A percentile compares a stretch with the other conserved stretches of the same genome.
Conservation (phyloP, 2,329 filamentous ascomycete genomes). For the Colletotrichum gloeosporioides region DNA sequence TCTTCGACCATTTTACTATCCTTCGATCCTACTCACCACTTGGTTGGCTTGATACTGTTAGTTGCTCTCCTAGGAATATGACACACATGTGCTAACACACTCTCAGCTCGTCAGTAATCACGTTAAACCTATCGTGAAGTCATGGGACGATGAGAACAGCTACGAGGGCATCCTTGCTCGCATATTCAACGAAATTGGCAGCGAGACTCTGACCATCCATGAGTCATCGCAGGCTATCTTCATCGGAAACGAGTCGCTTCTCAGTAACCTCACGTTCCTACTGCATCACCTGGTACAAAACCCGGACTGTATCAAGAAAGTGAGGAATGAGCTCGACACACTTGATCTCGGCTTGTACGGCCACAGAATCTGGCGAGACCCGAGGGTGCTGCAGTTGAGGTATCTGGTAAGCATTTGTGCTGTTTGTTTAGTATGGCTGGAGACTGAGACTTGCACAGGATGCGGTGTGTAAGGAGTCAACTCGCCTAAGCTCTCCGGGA, state of each 20-base stretch:
- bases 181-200: conserved; percentile 10
- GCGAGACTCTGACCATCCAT: conserved; percentile 2
- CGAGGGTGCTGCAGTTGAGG: not conserved
- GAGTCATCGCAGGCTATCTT: conserved; percentile 23
- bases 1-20: conserved; percentile 9
- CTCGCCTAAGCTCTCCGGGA: conserved; percentile 18
- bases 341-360: conserved; percentile 9
- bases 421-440: accelerated
- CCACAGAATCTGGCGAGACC: conserved; percentile 17
- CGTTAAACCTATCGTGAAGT: not conserved
- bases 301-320: conserved; percentile 3
- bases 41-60: conserved; percentile 23
- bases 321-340: conserved; percentile 19
- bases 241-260: conserved; percentile 24
- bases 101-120: not conserved
- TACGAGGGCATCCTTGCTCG: conserved; percentile 1
- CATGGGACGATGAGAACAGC: conserved; percentile 2
- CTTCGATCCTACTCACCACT: conserved; percentile 17
- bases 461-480: conserved; percentile 23
- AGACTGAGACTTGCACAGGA: conserved; percentile 2
- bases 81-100: not conserved
- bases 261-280: conserved; percentile 22
- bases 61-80: not conserved
- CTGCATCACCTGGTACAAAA: conserved; percentile 17
- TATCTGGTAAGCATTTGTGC: conserved; percentile 12